Evolutionary conservation across 805 yeast genomes (phyloP), one percentile per base, ranked within the genome.

Genomic region (Metschnikowia amazonensis): DNA sequence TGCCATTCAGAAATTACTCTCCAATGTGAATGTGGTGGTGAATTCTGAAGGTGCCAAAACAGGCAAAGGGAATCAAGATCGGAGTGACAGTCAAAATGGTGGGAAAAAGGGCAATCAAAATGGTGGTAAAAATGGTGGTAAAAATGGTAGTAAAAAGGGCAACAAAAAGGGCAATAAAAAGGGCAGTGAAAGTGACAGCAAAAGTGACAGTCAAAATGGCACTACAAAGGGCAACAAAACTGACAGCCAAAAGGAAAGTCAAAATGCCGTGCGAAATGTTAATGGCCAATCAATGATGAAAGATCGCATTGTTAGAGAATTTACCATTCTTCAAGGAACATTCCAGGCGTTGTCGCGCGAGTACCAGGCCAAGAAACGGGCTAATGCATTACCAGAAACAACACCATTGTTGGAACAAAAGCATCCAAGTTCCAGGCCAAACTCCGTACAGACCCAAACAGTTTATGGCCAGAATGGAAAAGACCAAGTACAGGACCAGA

Each of bases 241-340:
- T 13, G 24, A 13, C 10, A 33, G 17, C 20, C 46, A 43, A 24
- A 58, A 38, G 33, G 60, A 10, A 16, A n/a, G 27, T 18, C 20
- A 41, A 62, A 61, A 18, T n/a, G 36, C 16, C 3, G 21, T 4
- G 14, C 9, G 11, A 18, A 32, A 32, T 11, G 8, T 21, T 25
- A 31, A 30, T n/a, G 29, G 64, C 29, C 76, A 71, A 53, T 50
- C 61, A 17, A 72, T 77, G 51, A 69, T 74, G 7, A 74, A 73
- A 51, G 78, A 78, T 17, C 75, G 84, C 46, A 61, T 86, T 16
- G 66, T 70, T 13, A 69, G 69, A 18, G 92, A 86, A 60, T 81
- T 79, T 53, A 69, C 69, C 25, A 74, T 71, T 16, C 69, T 85
- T 17, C 74, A 76, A 49, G 51, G 46, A 21, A 65, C 75, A 64